Evolutionary conservation across 1,284 basidiomycete species (phyloP), one percentile per base, ranked within the genome.

Genomic region (Boletus nobilissimus): DNA sequence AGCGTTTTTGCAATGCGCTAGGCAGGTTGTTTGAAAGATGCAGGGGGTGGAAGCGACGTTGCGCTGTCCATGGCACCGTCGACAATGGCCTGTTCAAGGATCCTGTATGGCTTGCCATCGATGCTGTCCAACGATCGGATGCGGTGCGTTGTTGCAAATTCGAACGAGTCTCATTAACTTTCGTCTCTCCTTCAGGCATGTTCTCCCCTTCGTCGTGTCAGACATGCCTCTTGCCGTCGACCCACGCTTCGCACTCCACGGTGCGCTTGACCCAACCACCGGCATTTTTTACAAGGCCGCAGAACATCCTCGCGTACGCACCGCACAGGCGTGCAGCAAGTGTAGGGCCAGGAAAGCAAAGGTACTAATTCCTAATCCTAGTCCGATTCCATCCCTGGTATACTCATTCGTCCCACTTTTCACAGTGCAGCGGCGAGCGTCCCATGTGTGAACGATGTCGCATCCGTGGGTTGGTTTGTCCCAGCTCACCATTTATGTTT

Each of bases 291-390:
- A 92, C 83, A 89, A 88, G 14, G 89, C 90, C 5, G 88, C 90
- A 3, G 91, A 93, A 80, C 91, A 40, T 26, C 26, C 0, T 3
- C 89, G 92, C 5, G 84, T 93, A 57, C 87, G 92, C 66, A 93
- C 91, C 0, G 89, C 89, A 3, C 92, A 92, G 80, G 92, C 92
- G 16, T 93, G 92, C 83, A 90, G 92, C 79, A 92, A 92, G 80
- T 93, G 92, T 82, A 87, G 92, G 19, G 88, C 88, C 10, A 86
- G 92, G 68, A 93, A 93, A 84, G 92, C 91, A 66, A 93, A 93
- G 87, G 92, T 93, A 81, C 43, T 46, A 39, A 82, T 85, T 81
- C 48, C 29, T 6, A 22, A 40, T 40, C 18, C 29, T n/a, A n/a
- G n/a, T n/a, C n/a, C n/a, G n/a, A n/a, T n/a, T n/a, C n/a, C n/a